Evolutionary conservation across 345 rosid genomes (phyloP), one percentile per base, ranked within the genome.

Genomic region (Sisymbrium irio): DNA sequence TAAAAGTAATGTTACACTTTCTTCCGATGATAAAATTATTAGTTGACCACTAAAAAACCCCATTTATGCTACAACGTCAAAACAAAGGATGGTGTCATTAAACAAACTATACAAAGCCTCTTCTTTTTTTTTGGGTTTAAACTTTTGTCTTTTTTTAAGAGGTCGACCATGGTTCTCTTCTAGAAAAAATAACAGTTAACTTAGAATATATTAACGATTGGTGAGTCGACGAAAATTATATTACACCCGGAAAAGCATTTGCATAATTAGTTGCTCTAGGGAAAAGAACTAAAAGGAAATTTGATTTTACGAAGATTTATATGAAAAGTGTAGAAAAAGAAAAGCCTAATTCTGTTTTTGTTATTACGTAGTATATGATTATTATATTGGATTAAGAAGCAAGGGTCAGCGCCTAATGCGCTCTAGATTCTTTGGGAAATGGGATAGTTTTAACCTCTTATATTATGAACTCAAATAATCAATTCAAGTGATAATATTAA

Each of bases 341-440:
- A 67, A 75, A 68, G 49, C 17, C 27, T 62, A 44, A 44, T 42
- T 69, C 35, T 69, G 44, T 54, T 76, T 69, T 69, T 36, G 33
- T 39, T 53, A 61, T 22, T 13, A 69, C 20, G 66, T 49, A 77
- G 6, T 30, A 5, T 18, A 67, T 50, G 4, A 77, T 73, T 80
- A 40, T 80, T 15, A 78, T 41, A 81, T 69, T 79, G 62, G 62
- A 78, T 83, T 84, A 35, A 71, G 80, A 83, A 81, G 84, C 87
- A 79, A 68, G 56, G 87, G 95, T 90, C 96, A 93, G 98, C 91
- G 90, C 85, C 96, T 88, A 88, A 86, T 91, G 88, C 98, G 97
- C 94, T 85, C 97, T 87, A 94, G 97, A 85, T 87, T 91, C 93
- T 79, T 87, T 79, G 96, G 91, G 84, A 89, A 88, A 60, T 83